Percentiles rank a stretch among this genome's conserved stretches.
Evolutionary conservation across 208 protist genomes (phyloP).

Genomic region (Naegleria fowleri): DNA sequence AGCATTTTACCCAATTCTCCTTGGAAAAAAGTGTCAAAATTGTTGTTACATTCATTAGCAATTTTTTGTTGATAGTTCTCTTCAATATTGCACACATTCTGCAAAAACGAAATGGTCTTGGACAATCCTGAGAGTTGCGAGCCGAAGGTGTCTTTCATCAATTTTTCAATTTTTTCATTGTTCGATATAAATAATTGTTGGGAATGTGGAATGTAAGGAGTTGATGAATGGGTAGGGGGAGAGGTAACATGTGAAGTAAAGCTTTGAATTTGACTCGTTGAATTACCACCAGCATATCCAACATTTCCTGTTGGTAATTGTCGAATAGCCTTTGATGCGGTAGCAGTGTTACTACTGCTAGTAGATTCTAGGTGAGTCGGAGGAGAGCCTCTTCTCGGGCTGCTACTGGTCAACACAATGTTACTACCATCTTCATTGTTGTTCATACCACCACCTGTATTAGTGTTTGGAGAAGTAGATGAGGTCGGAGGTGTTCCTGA

Average conservation of each 20-base stretch:
- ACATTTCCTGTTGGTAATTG: background rate
- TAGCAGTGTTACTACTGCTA: background rate
- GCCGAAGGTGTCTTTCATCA: background rate
- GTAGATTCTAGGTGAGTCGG: too few relatives aligned
- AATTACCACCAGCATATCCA: background rate
- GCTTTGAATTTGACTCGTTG: background rate
- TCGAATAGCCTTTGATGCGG: background rate
- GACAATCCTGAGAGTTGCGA: background rate
- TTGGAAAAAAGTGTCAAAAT: background rate
- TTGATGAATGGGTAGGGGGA: background rate
- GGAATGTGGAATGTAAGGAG: background rate
- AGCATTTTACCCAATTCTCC: background rate
- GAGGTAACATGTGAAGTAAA: background rate
- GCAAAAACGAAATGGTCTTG: background rate
- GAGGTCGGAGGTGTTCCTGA: background rate
- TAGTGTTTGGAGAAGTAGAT: background rate
- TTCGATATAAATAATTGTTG: background rate
- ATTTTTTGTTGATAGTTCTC: background rate
- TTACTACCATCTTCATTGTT: background rate
- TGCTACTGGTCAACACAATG: too few relatives aligned
- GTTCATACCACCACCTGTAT: background rate
- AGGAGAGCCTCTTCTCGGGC: too few relatives aligned
- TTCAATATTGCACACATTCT: background rate
- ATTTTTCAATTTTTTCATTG: background rate
- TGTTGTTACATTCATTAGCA: background rate